phyloP scores from a whole-genome alignment of 768 basidiomycete species.

The Dentipellis sp. region DNA sequence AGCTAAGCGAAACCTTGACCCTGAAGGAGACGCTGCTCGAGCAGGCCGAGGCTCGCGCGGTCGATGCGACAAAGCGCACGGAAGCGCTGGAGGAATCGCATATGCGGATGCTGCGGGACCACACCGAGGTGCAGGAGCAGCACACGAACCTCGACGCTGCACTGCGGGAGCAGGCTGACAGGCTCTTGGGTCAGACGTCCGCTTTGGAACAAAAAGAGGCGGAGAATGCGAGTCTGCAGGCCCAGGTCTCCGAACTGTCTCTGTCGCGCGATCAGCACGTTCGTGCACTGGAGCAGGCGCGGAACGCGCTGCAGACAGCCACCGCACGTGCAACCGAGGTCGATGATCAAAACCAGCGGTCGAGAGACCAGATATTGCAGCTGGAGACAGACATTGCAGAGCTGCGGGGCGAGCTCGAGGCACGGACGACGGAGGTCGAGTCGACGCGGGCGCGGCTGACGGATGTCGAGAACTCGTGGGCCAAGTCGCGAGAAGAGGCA shows the following conservation, averaged over 20 bases:
- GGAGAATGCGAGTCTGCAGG: constrained; percentile 54
- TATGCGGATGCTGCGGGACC: constrained; percentile 50
- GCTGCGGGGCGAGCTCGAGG: constrained; percentile 73
- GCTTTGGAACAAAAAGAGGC: constrained; percentile 70
- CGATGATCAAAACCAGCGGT: constrained; percentile 61
- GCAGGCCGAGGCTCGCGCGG: constrained; percentile 70
- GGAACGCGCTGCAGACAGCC: constrained; percentile 65
- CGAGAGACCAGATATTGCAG: constrained; percentile 56
- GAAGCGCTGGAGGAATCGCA: constrained; percentile 66
- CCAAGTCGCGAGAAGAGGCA: constrained; percentile 88
- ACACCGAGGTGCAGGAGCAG: constrained; percentile 61
- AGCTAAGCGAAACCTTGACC: constrained; percentile 64
- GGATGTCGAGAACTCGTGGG: constrained; percentile 86
- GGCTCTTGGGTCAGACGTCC: constrained; percentile 65
- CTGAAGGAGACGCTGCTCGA: constrained; percentile 70
- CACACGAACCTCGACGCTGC: constrained; percentile 50
- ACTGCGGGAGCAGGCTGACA: constrained; percentile 70
- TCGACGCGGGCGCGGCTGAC: constrained; percentile 51
- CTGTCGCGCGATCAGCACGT: constrained; percentile 76
- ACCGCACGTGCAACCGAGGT: constrained; percentile 73
- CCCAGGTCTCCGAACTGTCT: constrained; percentile 64
- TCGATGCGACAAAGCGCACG: constrained; percentile 67
- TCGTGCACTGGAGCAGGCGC: constrained; percentile 80
- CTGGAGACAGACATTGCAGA: constrained; percentile 75
- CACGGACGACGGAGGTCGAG: constrained; percentile 66